These are phyloP conservation scores for Pestalotiopsis sp. DNA, from an alignment of 2,329 filamentous ascomycete genomes.

Conservation along the genomic window DNA sequence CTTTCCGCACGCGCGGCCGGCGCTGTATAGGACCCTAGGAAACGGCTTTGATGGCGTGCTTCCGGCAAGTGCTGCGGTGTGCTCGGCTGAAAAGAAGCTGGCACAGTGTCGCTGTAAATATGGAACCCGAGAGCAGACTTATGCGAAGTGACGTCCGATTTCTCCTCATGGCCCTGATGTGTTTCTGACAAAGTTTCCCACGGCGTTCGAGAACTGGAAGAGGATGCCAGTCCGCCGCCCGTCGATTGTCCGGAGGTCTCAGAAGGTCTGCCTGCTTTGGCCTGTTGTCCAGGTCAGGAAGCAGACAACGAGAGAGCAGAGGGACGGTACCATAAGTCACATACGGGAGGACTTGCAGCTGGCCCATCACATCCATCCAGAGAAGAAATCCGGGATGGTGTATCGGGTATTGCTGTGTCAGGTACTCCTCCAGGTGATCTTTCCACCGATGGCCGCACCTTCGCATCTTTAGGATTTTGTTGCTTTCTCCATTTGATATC, in stretches of 20 bases:
- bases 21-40: slow-evolving; percentile 46
- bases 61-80: slow-evolving; percentile 54
- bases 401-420: slow-evolving; percentile 18
- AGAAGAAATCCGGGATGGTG: slow-evolving; percentile 28
- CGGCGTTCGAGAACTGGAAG: neutral
- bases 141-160: slow-evolving; percentile 14
- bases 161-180: neutral
- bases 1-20: slow-evolving; percentile 30
- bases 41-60: slow-evolving; percentile 47
- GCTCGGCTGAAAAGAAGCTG: slow-evolving; percentile 49
- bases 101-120: slow-evolving; percentile 50
- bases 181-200: neutral
- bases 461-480: neutral
- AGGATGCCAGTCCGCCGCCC: neutral
- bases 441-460: neutral
- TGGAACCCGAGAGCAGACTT: slow-evolving; percentile 30
- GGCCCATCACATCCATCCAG: slow-evolving; percentile 9
- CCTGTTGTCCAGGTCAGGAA: neutral
- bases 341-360: neutral
- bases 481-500: neutral
- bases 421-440: neutral
- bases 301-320: neutral
- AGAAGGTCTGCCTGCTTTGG: neutral
- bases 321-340: neutral
- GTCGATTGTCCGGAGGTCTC: slow-evolving; percentile 4